Conservation (phyloP, 2,329 filamentous ascomycete genomes). For the Monosporascus sp. region DNA sequence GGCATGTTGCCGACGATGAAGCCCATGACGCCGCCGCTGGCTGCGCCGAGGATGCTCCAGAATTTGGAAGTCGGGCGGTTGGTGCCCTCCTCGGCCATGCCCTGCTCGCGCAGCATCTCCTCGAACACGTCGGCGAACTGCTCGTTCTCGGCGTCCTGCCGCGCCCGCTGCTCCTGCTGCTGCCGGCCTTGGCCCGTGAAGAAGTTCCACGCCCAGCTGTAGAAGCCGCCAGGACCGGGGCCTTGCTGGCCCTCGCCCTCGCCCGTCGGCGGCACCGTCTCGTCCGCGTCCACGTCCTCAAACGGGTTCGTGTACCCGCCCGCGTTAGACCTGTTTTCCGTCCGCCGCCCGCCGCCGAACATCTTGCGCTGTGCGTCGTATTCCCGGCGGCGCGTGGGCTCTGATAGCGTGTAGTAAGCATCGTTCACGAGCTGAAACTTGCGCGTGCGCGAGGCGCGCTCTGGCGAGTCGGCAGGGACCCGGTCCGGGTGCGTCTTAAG, state of each 20-base stretch:
- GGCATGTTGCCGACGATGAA: slow-evolving; percentile 95
- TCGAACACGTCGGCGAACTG: slow-evolving; percentile 89
- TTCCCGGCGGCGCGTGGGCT: slow-evolving; percentile 68
- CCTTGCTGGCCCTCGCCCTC: slow-evolving; percentile 25
- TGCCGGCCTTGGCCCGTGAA: slow-evolving; percentile 40
- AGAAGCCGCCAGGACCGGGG: slow-evolving; percentile 35
- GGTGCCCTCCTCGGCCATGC: slow-evolving; percentile 67
- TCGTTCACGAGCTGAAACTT: slow-evolving; percentile 91
- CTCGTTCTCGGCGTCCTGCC: slow-evolving; percentile 58
- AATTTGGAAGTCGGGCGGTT: slow-evolving; percentile 64
- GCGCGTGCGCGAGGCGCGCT: slow-evolving; percentile 74
- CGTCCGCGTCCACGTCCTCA: slow-evolving; percentile 38
- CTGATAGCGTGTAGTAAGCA: slow-evolving; percentile 87
- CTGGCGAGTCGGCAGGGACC: slow-evolving; percentile 75
- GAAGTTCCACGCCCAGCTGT: slow-evolving; percentile 73
- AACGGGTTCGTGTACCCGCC: slow-evolving; percentile 40
- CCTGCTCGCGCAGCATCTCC: slow-evolving; percentile 83
- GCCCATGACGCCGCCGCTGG: slow-evolving; percentile 83
- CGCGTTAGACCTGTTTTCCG: slow-evolving; percentile 17
- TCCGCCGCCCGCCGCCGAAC: slow-evolving; percentile 37
- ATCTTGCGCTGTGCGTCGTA: slow-evolving; percentile 72
- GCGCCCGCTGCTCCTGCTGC: slow-evolving; percentile 31
- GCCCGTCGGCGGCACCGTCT: slow-evolving; percentile 36
- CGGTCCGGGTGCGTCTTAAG: slow-evolving; percentile 92
- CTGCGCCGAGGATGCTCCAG: slow-evolving; percentile 79